Evolutionary conservation across 2,329 filamentous ascomycete genomes (phyloP).

Genomic region (Phialophora verrucosa): DNA sequence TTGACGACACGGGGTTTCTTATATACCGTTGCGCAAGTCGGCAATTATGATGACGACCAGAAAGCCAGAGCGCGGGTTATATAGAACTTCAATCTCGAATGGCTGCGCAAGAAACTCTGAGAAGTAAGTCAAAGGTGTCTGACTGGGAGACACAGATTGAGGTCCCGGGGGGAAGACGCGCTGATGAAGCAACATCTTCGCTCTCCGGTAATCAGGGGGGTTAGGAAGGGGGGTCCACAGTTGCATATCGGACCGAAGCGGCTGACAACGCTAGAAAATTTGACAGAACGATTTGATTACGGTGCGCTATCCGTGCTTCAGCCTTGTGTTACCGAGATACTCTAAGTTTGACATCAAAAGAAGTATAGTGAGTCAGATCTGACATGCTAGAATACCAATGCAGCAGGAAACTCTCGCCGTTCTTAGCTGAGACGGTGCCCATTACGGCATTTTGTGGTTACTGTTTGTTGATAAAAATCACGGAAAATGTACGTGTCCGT

Average conservation of each 20-base stretch:
- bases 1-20: not conserved
- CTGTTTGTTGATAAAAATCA: not conserved
- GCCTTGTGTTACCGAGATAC: not conserved
- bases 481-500: not conserved
- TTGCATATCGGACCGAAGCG: constrained; percentile 1
- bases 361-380: not conserved
- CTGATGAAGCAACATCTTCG: not conserved
- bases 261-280: not conserved
- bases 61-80: not conserved
- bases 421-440: not conserved
- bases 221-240: not conserved
- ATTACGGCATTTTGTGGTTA: not conserved
- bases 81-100: not conserved
- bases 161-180: not conserved
- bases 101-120: not conserved
- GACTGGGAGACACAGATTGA: not conserved
- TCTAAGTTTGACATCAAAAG: not conserved
- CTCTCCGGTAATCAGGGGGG: not conserved
- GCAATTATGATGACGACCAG: not conserved
- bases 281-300: not conserved
- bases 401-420: not conserved
- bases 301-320: not conserved
- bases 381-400: not conserved
- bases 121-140: not conserved
- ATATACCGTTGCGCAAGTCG: not conserved